Conservation (phyloP, 768 basidiomycete species). For the Amanita phalloides region DNA sequence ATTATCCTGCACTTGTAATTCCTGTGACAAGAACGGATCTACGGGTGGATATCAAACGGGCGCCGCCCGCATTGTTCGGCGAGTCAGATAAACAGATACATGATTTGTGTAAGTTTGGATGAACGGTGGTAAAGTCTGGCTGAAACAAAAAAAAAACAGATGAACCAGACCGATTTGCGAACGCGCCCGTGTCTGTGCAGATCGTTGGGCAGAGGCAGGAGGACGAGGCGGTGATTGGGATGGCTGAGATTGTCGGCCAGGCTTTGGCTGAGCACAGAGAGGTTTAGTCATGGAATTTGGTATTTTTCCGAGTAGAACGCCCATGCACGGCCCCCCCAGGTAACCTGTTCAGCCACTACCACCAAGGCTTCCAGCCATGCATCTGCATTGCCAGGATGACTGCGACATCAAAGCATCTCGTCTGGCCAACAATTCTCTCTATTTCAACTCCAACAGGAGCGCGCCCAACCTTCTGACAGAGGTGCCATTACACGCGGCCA, state of each 20-base stretch:
- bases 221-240: conserved; percentile 63
- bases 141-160: conserved; percentile 25
- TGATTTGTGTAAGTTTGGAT: conserved; percentile 39
- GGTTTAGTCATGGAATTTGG: neutral
- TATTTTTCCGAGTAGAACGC: neutral
- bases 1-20: conserved; percentile 50
- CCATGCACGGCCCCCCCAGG: neutral
- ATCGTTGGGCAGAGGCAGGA: conserved; percentile 60
- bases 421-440: neutral
- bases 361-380: neutral
- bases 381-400: conserved; percentile 1
- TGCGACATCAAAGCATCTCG: neutral
- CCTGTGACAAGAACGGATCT: conserved; percentile 57
- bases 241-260: conserved; percentile 54
- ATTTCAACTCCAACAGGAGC: neutral
- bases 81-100: conserved; percentile 37
- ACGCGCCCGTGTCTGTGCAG: conserved; percentile 57
- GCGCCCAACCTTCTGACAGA: conserved; percentile 3
- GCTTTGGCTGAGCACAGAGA: conserved; percentile 27
- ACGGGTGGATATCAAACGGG: conserved; percentile 33
- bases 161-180: conserved; percentile 39
- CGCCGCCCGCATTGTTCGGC: conserved; percentile 36
- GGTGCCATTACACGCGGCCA: neutral
- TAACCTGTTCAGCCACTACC: neutral
- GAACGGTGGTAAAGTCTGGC: neutral